Base-by-base conservation (phyloP, 768 basidiomycete species). In the Psilocybe azurescens region DNA sequence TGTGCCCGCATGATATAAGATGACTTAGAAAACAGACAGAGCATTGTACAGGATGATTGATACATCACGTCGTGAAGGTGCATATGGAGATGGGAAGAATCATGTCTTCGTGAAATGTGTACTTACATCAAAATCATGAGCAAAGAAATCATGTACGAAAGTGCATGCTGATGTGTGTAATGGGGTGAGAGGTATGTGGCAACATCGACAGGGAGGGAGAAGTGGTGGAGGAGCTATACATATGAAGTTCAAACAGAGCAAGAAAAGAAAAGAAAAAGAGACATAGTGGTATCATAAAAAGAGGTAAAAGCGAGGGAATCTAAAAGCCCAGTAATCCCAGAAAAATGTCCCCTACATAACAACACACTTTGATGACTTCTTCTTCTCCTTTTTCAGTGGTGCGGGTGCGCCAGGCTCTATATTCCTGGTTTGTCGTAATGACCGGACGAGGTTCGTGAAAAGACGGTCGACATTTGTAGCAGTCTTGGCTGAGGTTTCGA, bases 401-500 rank as follows among this genome's bases (percentile, higher is more conserved):
- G 78, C 74, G 63, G 80, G 76, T 58, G 73, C 69, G 38, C 78
- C 81, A 65, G 75, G 74, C 69, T 81, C 86, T 82, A 77, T 81
- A 74, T 73, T 86, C 76, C 83, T 83, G 72, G 88, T 90, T 69
- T 86, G 81, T 80, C 93, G 91, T 73, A 95, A 81, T 51, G 86
- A 84, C 62, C 93, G 90, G 59, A 99, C 94, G 63, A 97, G 86
- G 66, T 84, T 90, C 71, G 86, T 93, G 77, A 98, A 99, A 32
- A 97, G 87, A 13, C 84, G 83, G 71, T 98, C 95, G 61, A 99
- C 93, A 72, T 98, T 97, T 71, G 89, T 83, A 52, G 95, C 89
- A 39, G 94, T 95, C 82, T 97, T 97, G 39, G 97, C 97, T n/a
- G 90, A 93, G 33, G 97, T 95, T 75, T 99, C 97, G 74, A 95